These are phyloP conservation scores for Flaveria floridana DNA, from an alignment of 140 eudicot species.

Conservation along the genomic window DNA sequence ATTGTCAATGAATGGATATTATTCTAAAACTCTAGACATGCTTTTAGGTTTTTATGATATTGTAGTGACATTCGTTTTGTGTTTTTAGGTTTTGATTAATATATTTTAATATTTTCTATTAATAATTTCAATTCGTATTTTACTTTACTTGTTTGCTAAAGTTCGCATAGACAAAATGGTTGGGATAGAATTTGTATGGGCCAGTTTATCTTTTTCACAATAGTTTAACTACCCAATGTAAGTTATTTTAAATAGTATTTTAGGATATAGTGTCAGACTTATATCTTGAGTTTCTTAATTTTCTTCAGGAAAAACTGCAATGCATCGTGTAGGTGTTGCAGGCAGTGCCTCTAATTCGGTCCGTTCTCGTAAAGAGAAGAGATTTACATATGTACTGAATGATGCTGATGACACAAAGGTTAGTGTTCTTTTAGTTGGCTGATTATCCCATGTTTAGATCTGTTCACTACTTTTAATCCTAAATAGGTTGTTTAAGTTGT, in stretches of 20 bases:
- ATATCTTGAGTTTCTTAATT: constrained; percentile 16
- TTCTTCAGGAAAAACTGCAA: constrained; percentile 47
- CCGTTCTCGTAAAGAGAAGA: constrained; percentile 78
- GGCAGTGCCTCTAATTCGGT: constrained; percentile 67
- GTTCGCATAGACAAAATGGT: background rate
- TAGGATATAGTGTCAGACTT: constrained; percentile 4
- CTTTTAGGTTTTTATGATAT: constrained; percentile 1
- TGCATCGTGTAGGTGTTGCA: constrained; percentile 87
- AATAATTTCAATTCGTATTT: background rate
- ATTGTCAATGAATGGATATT: background rate
- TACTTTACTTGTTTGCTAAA: constrained; percentile 7
- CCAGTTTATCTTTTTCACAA: background rate
- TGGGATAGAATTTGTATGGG: background rate
- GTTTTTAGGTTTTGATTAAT: background rate
- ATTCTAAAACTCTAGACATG: constrained; percentile 11
- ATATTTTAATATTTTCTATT: background rate
- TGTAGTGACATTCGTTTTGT: background rate
- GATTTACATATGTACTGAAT: constrained; percentile 71
- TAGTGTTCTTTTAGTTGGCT: constrained; percentile 5
- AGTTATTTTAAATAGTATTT: background rate
- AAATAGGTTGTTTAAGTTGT: background rate
- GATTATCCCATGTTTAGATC: background rate
- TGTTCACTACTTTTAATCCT: background rate
- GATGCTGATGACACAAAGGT: constrained; percentile 79
- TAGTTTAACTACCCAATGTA: background rate